These are phyloP conservation scores for Entamoeba histolytica DNA, from an alignment of 208 protist genomes.

Conservation along the genomic window DNA sequence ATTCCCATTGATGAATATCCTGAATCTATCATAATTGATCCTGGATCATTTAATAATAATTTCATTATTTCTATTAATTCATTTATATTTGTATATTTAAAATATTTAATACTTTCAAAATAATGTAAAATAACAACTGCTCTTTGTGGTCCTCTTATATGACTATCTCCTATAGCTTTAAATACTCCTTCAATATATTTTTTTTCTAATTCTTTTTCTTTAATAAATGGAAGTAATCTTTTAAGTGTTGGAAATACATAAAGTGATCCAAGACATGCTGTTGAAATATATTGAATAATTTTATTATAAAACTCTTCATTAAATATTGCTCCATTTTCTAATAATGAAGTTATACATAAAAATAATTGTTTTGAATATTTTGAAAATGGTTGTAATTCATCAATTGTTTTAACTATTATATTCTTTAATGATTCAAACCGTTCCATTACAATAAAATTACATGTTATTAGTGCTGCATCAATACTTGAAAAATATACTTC, in stretches of 20 bases:
- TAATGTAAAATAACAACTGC: background rate
- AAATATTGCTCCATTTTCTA: background rate
- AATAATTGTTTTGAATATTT: background rate
- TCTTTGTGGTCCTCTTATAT: background rate
- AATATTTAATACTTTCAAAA: background rate
- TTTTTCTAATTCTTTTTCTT: background rate
- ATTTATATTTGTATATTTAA: background rate
- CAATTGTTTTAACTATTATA: background rate
- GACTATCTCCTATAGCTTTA: background rate
- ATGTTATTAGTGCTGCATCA: background rate
- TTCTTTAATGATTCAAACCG: background rate
- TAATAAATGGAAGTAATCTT: background rate
- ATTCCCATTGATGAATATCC: background rate
- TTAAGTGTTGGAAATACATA: background rate
- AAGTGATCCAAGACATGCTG: background rate
- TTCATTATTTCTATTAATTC: background rate
- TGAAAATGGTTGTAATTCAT: background rate
- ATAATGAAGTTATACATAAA: background rate
- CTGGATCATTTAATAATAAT: background rate
- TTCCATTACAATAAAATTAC: background rate
- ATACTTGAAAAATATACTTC: background rate
- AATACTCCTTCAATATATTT: background rate
- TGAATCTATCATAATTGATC: background rate
- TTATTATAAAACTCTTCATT: background rate
- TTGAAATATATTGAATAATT: background rate